These are phyloP conservation scores for Agaricus blazei DNA, from an alignment of 768 basidiomycete species.

Conservation along the genomic window DNA sequence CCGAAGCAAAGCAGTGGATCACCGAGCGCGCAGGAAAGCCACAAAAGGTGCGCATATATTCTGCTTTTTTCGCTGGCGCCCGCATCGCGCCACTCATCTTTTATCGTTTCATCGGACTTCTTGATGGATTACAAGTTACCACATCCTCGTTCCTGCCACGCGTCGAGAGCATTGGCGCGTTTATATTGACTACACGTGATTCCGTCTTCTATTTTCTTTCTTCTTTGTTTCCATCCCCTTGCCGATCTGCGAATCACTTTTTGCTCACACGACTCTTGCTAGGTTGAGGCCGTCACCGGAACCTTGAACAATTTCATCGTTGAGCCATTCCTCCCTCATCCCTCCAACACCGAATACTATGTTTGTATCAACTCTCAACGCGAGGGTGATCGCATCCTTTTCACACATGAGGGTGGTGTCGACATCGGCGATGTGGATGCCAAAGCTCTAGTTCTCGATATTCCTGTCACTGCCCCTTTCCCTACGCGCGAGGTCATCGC, in stretches of 20 bases:
- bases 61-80: slow-evolving; percentile 10
- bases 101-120: slow-evolving; percentile 8
- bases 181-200: slow-evolving; percentile 20
- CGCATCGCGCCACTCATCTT: slow-evolving; percentile 4
- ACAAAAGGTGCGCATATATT: slow-evolving; percentile 61
- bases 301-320: slow-evolving; percentile 97
- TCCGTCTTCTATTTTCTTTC: neutral
- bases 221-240: neutral
- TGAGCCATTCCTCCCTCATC: slow-evolving; percentile 98
- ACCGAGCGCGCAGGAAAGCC: slow-evolving; percentile 85
- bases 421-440: slow-evolving; percentile 98
- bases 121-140: slow-evolving; percentile 6
- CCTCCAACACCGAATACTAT: slow-evolving; percentile 92
- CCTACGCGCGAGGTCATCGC: slow-evolving; percentile 78
- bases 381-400: slow-evolving; percentile 93
- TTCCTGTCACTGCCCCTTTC: slow-evolving; percentile 74
- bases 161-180: slow-evolving; percentile 6
- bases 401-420: slow-evolving; percentile 98
- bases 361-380: slow-evolving; percentile 96
- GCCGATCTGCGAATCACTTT: neutral
- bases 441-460: slow-evolving; percentile 85
- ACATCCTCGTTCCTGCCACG: slow-evolving; percentile 4
- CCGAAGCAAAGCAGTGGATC: slow-evolving; percentile 86
- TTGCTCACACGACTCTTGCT: slow-evolving; percentile 1
- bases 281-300: slow-evolving; percentile 94